Percentiles rank a stretch among this genome's conserved stretches.
These are phyloP conservation scores for Tetrahymena malaccensis DNA, from an alignment of 73 alveolate genomes.

Conservation along the genomic window DNA sequence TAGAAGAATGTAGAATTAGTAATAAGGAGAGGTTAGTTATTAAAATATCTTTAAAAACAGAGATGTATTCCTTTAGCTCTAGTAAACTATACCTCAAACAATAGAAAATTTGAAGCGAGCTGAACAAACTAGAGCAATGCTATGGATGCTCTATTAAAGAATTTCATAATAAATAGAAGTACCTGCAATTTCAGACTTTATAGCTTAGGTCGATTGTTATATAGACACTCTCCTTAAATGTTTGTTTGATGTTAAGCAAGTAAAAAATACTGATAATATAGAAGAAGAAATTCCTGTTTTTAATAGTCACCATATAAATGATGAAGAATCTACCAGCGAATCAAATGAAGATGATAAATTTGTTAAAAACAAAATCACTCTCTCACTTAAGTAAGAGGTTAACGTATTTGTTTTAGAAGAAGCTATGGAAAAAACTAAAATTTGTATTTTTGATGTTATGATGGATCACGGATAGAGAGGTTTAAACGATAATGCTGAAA, in stretches of 20 bases:
- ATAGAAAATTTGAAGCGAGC: not conserved
- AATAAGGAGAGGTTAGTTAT: not conserved
- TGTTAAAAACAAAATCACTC: not conserved
- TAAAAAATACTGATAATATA: not conserved
- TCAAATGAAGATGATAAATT: not conserved
- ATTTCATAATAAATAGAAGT: not conserved
- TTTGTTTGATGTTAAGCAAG: not conserved
- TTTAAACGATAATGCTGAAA: not conserved
- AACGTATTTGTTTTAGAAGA: not conserved
- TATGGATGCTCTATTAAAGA: not conserved
- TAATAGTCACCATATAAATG: not conserved
- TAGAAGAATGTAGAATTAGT: not conserved
- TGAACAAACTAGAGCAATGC: not conserved
- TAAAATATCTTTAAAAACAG: not conserved
- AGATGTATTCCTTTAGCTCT: not conserved
- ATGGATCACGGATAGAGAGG: not conserved
- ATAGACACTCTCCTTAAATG: not conserved
- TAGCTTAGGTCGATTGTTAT: not conserved
- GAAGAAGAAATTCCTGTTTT: not conserved
- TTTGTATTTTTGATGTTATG: not conserved
- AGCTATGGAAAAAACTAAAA: not conserved
- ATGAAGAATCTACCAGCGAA: not conserved
- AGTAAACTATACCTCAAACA: not conserved
- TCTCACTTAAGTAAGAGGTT: not conserved
- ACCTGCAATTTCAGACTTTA: not conserved